A percentile compares a stretch with the other conserved stretches of the same genome.
phyloP scores from a whole-genome alignment of 805 yeast species.

The Starmerella bombi region DNA sequence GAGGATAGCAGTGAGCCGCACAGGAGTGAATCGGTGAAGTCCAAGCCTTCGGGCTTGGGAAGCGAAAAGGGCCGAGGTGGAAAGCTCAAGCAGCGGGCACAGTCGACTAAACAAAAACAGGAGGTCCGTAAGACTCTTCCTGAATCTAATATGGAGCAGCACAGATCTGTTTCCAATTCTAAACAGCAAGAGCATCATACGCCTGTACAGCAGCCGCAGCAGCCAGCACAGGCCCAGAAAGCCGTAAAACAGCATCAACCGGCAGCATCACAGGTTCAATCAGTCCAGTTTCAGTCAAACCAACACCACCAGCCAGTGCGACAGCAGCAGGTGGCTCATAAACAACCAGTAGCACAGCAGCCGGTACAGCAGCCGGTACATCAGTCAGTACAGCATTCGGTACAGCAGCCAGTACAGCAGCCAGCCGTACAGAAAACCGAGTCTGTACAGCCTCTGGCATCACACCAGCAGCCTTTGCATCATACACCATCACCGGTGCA shows the following conservation, averaged over 20 bases:
- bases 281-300: background rate
- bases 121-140: background rate
- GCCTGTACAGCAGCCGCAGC: no score
- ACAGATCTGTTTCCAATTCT: no score
- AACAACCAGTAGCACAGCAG: background rate
- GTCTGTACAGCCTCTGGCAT: no score
- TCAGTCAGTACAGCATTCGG: no score
- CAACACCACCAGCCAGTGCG: background rate
- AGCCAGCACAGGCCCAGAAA: background rate
- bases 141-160: no score
- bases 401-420: no score
- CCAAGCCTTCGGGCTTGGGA: slow-evolving; percentile 7
- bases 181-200: no score
- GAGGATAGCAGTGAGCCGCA: slow-evolving; percentile 6
- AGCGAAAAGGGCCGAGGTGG: slow-evolving; percentile 16
- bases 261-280: background rate
- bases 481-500: no score
- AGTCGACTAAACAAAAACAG: slow-evolving; percentile 1
- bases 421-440: no score
- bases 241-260: background rate
- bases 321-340: no score
- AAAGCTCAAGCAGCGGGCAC: slow-evolving; percentile 13
- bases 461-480: no score
- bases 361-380: background rate
- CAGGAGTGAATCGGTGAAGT: background rate